Percentiles rank a stretch among this genome's conserved stretches.
These are phyloP conservation scores for Linderina pennispora DNA, from an alignment of 192 early-diverging fungal species.

Conservation along the genomic window DNA sequence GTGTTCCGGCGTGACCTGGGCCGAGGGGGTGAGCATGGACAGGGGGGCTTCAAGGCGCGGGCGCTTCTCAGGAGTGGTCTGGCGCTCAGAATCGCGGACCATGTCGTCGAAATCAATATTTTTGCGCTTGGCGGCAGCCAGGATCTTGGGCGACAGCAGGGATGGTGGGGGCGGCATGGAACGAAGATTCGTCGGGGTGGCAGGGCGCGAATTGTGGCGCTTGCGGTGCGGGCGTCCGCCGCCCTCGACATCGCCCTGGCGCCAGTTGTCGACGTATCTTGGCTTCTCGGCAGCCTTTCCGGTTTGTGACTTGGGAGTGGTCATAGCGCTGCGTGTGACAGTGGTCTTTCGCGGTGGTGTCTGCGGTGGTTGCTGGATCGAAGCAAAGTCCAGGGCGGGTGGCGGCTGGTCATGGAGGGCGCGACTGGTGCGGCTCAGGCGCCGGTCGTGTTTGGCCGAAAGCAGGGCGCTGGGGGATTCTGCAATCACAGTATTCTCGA, in stretches of 20 bases:
- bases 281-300: conserved; percentile 6
- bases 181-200: conserved; percentile 10
- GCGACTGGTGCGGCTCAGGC: conserved; percentile 5
- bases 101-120: conserved; percentile 5
- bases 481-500: conserved; percentile 12
- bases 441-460: conserved; percentile 27
- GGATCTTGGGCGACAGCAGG: conserved; percentile 29
- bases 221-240: conserved; percentile 38
- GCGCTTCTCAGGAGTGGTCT: conserved; percentile 6
- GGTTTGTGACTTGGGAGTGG: conserved; percentile 30
- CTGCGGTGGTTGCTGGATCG: background rate
- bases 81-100: background rate
- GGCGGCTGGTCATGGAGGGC: conserved; percentile 11
- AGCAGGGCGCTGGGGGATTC: conserved; percentile 31
- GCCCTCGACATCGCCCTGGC: conserved; percentile 30
- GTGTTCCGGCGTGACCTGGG: conserved; percentile 31
- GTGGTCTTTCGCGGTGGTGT: background rate
- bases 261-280: conserved; percentile 22
- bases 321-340: conserved; percentile 3
- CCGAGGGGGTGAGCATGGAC: too few species aligned
- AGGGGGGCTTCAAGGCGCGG: background rate
- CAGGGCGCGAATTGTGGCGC: conserved; percentile 9
- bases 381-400: conserved; percentile 4
- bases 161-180: conserved; percentile 28
- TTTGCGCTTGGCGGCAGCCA: conserved; percentile 19